A percentile compares a stretch with the other conserved stretches of the same genome.
phyloP scores from a whole-genome alignment of 495 filamentous ascomycete species.

The Aspergillus ostianus region DNA sequence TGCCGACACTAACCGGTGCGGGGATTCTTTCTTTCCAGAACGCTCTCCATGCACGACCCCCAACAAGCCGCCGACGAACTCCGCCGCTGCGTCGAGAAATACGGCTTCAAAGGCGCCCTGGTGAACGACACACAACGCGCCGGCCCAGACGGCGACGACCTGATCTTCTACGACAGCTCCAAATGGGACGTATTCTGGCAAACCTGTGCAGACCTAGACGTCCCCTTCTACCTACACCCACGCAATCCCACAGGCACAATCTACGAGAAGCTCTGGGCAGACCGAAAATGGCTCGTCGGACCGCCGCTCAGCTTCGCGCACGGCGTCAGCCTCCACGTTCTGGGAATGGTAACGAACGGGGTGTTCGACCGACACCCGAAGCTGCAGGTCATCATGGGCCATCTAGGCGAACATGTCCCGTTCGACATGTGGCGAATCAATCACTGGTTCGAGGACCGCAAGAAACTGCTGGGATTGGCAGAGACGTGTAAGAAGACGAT shows the following conservation, averaged over 20 bases:
- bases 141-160: constrained; percentile 49
- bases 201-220: constrained; percentile 54
- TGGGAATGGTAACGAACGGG: constrained; percentile 54
- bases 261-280: constrained; percentile 50
- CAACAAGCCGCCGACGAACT: constrained; percentile 55
- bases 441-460: constrained; percentile 56
- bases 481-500: constrained; percentile 53
- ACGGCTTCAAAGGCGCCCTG: constrained; percentile 58
- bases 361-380: constrained; percentile 51
- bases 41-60: constrained; percentile 56
- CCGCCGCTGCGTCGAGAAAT: constrained; percentile 50
- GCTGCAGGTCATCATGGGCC: constrained; percentile 63
- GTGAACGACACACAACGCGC: constrained; percentile 57
- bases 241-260: constrained; percentile 47
- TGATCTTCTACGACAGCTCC: constrained; percentile 58
- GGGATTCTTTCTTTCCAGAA: constrained; percentile 18
- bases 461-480: constrained; percentile 40
- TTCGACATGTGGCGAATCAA: constrained; percentile 62
- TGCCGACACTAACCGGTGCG: neutral
- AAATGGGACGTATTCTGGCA: constrained; percentile 60
- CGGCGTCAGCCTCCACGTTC: constrained; percentile 46
- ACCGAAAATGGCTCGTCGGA: constrained; percentile 49
- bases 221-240: constrained; percentile 64
- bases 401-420: constrained; percentile 64
- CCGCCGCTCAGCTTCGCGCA: constrained; percentile 49